Percentiles rank a stretch among this genome's conserved stretches.
phyloP scores from a whole-genome alignment of 345 rosid genomes.

The Pistacia vera region DNA sequence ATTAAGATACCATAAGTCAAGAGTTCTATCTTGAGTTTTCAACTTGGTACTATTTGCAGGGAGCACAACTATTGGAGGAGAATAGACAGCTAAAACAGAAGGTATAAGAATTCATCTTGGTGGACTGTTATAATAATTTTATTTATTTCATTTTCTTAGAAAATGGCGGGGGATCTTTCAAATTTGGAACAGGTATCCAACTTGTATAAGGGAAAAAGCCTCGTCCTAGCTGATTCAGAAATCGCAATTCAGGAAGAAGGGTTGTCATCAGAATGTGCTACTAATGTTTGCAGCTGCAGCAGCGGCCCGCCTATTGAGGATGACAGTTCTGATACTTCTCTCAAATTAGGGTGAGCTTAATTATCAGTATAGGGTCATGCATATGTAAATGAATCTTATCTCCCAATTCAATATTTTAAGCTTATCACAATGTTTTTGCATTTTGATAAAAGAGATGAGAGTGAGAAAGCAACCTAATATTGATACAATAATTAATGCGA shows the following conservation, averaged over 20 bases:
- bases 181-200: constrained; percentile 32
- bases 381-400: not conserved
- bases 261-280: constrained; percentile 56
- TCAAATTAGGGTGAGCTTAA: constrained; percentile 47
- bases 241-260: constrained; percentile 54
- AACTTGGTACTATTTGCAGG: constrained; percentile 35
- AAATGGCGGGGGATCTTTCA: not conserved
- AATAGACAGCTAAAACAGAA: constrained; percentile 52
- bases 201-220: constrained; percentile 37
- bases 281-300: constrained; percentile 56
- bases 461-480: not conserved
- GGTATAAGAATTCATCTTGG: constrained; percentile 21
- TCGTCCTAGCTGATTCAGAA: constrained; percentile 28
- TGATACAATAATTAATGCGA: not conserved
- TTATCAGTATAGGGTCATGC: not conserved
- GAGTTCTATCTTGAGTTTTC: not conserved
- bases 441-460: not conserved
- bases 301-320: constrained; percentile 61
- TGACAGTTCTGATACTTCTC: constrained; percentile 59
- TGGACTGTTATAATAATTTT: not conserved
- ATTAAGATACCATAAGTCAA: not conserved
- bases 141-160: not conserved
- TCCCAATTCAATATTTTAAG: not conserved
- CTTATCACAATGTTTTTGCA: not conserved
- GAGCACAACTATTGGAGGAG: constrained; percentile 53